A percentile compares a stretch with the other conserved stretches of the same genome.
Conservation (phyloP, 2,329 filamentous ascomycete species). For the Beauveria australis region DNA sequence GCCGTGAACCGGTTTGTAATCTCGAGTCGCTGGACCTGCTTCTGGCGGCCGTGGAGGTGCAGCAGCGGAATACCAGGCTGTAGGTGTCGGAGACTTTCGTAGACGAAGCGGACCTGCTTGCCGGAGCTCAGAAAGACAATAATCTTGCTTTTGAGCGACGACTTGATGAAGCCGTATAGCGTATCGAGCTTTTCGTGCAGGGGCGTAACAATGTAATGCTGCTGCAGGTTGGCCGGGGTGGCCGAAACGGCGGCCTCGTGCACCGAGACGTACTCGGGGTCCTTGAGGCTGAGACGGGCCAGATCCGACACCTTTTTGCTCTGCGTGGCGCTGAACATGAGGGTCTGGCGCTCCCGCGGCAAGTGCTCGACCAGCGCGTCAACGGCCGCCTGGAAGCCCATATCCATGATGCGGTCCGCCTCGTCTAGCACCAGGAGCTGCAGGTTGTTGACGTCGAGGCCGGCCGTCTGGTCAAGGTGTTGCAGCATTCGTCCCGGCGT, state of each 20-base stretch:
- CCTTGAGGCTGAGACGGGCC: constrained; percentile 75
- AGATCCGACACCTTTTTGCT: constrained; percentile 91
- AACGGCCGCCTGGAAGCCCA: constrained; percentile 87
- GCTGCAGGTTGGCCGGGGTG: constrained; percentile 76
- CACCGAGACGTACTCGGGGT: constrained; percentile 92
- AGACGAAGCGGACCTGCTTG: constrained; percentile 94
- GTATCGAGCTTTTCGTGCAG: constrained; percentile 85
- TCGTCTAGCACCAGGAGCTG: constrained; percentile 93
- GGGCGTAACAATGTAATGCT: constrained; percentile 84
- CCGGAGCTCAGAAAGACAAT: constrained; percentile 92
- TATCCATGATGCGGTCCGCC: constrained; percentile 93
- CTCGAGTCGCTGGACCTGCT: constrained; percentile 79
- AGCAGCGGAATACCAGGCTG: constrained; percentile 90
- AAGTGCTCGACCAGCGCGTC: constrained; percentile 92
- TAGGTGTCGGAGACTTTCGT: constrained; percentile 85
- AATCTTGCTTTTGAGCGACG: constrained; percentile 88
- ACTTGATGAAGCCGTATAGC: constrained; percentile 84
- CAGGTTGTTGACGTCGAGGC: constrained; percentile 81
- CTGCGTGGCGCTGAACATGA: constrained; percentile 94
- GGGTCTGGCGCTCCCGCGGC: constrained; percentile 75
- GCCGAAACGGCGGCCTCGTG: constrained; percentile 74
- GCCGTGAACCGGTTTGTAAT: constrained; percentile 77
- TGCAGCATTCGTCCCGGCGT: constrained; percentile 93
- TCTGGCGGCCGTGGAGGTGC: constrained; percentile 89
- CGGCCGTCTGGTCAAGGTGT: constrained; percentile 87